Evolutionary conservation across 2,329 filamentous ascomycete species (phyloP).

Genomic region (Colletotrichum tamarilloi): DNA sequence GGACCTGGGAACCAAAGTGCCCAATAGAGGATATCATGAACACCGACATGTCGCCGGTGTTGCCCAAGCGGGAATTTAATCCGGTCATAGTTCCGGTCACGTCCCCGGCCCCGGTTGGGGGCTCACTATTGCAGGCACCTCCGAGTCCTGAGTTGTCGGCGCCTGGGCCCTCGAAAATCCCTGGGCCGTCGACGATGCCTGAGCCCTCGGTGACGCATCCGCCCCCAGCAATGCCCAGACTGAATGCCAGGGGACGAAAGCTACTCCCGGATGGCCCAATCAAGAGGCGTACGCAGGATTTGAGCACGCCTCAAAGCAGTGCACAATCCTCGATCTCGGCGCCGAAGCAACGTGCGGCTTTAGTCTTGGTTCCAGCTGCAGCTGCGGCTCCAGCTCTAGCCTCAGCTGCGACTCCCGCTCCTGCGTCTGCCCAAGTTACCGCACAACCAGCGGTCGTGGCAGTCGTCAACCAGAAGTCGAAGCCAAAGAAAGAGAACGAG

Average conservation of each 20-base stretch:
- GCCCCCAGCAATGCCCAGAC: no score
- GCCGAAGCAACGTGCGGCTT: background rate
- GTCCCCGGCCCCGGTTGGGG: no score
- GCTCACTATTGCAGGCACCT: no score
- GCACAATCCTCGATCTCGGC: background rate
- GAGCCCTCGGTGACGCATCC: background rate
- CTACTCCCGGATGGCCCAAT: background rate
- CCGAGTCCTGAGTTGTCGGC: no score
- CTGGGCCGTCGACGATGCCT: background rate
- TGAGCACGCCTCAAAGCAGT: background rate
- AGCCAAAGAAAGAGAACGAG: background rate
- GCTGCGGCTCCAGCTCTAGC: background rate
- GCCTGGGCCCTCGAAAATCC: no score
- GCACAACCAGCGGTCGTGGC: background rate
- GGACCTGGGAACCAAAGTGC: no score
- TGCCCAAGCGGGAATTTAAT: no score
- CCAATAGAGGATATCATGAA: no score
- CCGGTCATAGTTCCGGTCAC: no score
- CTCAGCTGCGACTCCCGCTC: background rate
- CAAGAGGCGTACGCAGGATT: background rate
- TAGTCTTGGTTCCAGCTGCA: no score
- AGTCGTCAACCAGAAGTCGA: no score
- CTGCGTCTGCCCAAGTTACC: background rate
- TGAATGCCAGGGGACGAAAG: background rate
- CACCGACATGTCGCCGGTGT: no score